Conservation (phyloP, 345 rosid genomes). For the Orychophragmus violaceus region DNA sequence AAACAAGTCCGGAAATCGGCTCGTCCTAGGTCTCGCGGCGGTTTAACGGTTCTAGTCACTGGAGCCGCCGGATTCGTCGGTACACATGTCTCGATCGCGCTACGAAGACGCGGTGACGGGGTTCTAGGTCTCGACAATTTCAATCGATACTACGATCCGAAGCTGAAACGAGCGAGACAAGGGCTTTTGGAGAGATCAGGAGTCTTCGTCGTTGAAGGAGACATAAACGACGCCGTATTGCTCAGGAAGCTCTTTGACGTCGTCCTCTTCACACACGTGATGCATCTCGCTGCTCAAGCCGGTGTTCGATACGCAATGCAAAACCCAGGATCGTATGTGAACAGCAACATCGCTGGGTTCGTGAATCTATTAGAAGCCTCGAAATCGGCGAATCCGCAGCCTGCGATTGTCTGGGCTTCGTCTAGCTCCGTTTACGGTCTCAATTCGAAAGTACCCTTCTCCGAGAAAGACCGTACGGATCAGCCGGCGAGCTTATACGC, state of each 20-base stretch:
- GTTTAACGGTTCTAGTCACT: constrained; percentile 59
- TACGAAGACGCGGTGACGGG: constrained; percentile 67
- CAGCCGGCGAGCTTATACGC: constrained; percentile 66
- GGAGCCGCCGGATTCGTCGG: constrained; percentile 86
- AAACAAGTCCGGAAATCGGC: constrained; percentile 51
- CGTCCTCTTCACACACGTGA: constrained; percentile 51
- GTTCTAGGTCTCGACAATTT: constrained; percentile 73
- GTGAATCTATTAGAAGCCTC: constrained; percentile 53
- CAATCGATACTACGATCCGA: constrained; percentile 53
- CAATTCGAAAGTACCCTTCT: constrained; percentile 57
- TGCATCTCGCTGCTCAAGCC: constrained; percentile 68
- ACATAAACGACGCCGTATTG: constrained; percentile 50
- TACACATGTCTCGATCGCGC: constrained; percentile 48
- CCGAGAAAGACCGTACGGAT: constrained; percentile 57
- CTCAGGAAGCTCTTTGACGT: constrained; percentile 49
- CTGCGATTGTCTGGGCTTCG: constrained; percentile 67
- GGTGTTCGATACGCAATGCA: constrained; percentile 70
- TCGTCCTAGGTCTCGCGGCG: constrained; percentile 31
- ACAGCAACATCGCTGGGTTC: constrained; percentile 62
- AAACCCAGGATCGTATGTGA: constrained; percentile 57
- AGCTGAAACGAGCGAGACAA: constrained; percentile 56
- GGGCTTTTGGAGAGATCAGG: constrained; percentile 42
- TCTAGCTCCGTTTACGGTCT: constrained; percentile 69
- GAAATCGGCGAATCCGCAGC: constrained; percentile 56
- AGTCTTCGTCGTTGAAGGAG: constrained; percentile 58